phyloP scores from a whole-genome alignment of 1,284 basidiomycete species.

The Takashimella koratensis region DNA sequence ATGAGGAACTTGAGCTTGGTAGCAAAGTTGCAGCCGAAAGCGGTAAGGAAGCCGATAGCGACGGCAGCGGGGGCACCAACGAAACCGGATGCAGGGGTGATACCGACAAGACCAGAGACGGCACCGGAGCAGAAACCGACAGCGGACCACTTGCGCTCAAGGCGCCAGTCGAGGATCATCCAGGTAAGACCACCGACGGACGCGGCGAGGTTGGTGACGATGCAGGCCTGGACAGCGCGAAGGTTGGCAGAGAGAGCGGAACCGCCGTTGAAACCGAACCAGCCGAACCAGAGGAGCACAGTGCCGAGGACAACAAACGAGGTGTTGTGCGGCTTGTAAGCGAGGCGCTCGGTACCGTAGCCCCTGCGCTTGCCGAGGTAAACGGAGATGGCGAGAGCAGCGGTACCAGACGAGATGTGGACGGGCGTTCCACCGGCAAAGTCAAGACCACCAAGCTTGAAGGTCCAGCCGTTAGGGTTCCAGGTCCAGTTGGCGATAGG shows the following conservation, averaged over 20 bases:
- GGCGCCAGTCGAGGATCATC: constrained; percentile 91
- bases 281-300: constrained; percentile 95
- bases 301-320: constrained; percentile 90
- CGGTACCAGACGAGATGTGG: constrained; percentile 85
- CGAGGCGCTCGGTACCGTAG: constrained; percentile 85
- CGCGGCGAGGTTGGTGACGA: constrained; percentile 88
- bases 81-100: constrained; percentile 87
- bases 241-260: constrained; percentile 66
- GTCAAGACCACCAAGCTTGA: constrained; percentile 73
- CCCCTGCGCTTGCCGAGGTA: constrained; percentile 86
- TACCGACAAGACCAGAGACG: constrained; percentile 74
- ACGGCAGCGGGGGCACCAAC: constrained; percentile 79
- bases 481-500: constrained; percentile 94
- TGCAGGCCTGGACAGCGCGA: constrained; percentile 81
- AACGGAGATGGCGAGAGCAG: constrained; percentile 84
- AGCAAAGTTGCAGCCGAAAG: constrained; percentile 84
- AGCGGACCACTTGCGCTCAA: constrained; percentile 87
- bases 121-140: constrained; percentile 97
- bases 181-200: constrained; percentile 85
- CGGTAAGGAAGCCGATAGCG: constrained; percentile 79
- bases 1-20: constrained; percentile 75
- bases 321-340: constrained; percentile 78
- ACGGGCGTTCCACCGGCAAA: constrained; percentile 97
- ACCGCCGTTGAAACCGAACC: constrained; percentile 92
- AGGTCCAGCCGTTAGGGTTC: constrained; percentile 85